Conservation (phyloP, 768 basidiomycete species). For the Boletus subcaerulescens region DNA sequence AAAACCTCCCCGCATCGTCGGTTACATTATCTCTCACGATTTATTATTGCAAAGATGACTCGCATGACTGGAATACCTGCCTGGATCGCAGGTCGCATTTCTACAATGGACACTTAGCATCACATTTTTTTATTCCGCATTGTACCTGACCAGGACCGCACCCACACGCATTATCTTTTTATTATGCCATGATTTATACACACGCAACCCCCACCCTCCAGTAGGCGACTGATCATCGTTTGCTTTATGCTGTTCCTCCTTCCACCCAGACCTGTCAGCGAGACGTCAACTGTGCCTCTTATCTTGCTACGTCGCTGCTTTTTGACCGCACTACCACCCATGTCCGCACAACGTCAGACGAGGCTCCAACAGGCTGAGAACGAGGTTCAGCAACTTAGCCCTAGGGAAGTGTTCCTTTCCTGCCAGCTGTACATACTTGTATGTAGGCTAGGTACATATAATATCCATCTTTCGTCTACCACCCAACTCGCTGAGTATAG, state of each 20-base stretch:
- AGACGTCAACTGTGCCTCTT: constrained; percentile 29
- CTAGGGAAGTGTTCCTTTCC: too few species aligned
- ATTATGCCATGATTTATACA: constrained; percentile 43
- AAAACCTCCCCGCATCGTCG: constrained; percentile 27
- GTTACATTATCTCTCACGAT: constrained; percentile 38
- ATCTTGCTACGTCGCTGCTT: constrained; percentile 10
- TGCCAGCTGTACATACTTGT: too few species aligned
- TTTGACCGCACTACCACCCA: too few species aligned
- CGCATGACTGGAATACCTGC: constrained; percentile 50
- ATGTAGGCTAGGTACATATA: too few species aligned
- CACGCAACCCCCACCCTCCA: constrained; percentile 23
- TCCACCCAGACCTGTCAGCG: constrained; percentile 16
- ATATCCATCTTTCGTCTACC: too few species aligned
- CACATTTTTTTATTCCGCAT: constrained; percentile 41
- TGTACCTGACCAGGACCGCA: constrained; percentile 29
- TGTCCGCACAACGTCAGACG: too few species aligned
- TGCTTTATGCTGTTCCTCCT: constrained; percentile 24
- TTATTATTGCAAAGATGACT: constrained; percentile 37
- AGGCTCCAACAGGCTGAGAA: too few species aligned
- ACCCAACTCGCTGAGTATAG: too few species aligned
- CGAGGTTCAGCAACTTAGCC: too few species aligned
- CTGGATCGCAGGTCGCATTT: constrained; percentile 60
- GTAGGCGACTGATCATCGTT: constrained; percentile 48
- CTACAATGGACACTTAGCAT: constrained; percentile 42
- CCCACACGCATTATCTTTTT: constrained; percentile 32